Conservation (phyloP, 768 basidiomycete species). For the Boletus rubescentipes region DNA sequence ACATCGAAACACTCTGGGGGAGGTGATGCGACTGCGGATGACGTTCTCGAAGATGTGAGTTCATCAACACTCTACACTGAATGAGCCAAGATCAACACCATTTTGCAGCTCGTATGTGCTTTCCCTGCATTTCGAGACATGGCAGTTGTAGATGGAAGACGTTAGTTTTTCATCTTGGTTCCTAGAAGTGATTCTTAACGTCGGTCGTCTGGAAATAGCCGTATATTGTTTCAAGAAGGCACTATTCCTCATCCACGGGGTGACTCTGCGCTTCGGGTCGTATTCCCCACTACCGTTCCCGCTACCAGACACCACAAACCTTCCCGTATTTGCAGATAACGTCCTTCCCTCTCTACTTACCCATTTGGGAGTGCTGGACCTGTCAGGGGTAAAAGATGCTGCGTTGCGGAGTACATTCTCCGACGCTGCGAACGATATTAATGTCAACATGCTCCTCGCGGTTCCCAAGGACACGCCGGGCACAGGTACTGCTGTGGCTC, state of each 20-base stretch:
- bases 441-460: slow-evolving; percentile 43
- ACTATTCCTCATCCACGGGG: slow-evolving; percentile 73
- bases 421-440: slow-evolving; percentile 38
- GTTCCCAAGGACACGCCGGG: slow-evolving; percentile 15
- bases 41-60: slow-evolving; percentile 62
- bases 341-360: slow-evolving; percentile 81
- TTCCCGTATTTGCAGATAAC: slow-evolving; percentile 79
- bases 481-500: slow-evolving; percentile 1
- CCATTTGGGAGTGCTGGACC: slow-evolving; percentile 71
- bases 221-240: slow-evolving; percentile 91
- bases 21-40: slow-evolving; percentile 46
- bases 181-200: neutral
- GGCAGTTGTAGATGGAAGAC: slow-evolving; percentile 59
- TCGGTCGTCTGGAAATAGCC: slow-evolving; percentile 39
- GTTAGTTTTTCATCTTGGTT: slow-evolving; percentile 37
- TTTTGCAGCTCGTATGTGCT: slow-evolving; percentile 63
- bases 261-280: slow-evolving; percentile 65
- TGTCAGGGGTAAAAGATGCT: slow-evolving; percentile 45
- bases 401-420: slow-evolving; percentile 50
- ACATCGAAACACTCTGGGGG: slow-evolving; percentile 38
- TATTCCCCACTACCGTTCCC: slow-evolving; percentile 55
- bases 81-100: slow-evolving; percentile 2
- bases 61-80: neutral
- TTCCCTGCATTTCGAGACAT: slow-evolving; percentile 86
- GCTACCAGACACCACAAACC: slow-evolving; percentile 53